Base-by-base conservation (phyloP, 345 rosid species). In the Lagerstroemia speciosa region DNA sequence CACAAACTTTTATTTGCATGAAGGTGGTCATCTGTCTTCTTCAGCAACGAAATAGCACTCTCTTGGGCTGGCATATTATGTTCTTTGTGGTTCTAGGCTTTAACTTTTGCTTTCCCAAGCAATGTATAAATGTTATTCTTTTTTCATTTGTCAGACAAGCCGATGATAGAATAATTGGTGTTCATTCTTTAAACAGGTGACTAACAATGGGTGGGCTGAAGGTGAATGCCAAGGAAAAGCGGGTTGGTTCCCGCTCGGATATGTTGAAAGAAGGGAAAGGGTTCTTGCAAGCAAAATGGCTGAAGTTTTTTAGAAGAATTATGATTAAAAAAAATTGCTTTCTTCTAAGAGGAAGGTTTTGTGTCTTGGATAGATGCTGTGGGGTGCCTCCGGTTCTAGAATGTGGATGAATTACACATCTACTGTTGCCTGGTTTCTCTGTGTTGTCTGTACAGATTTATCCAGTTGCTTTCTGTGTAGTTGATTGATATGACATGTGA, bases 211-310 rank as follows among this genome's bases (percentile, higher is more conserved):
- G 24, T 93, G 98, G 98, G 98, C 97, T 1, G 98, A 93, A 78
- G 98, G 98, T 57, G 98, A 93, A 80, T 87, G 98, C 79, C 87
- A 84, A 83, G 97, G 98, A 41, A 87, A 80, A 80, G 96, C 97
- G 22, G 97, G 96, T 73, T 91, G 94, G 98, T 93, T 93, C 77
- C 97, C 97, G 48, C 87, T 75, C 41, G 87, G 85, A 27, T 94
- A 86, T 57, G 69, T 91, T 6, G 93, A 89, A 74, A 88, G 91
- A 83, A 83, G 97, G 77, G 99, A 94, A 5, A 91, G 94, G 7
- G 88, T 93, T 53, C 89, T 89, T 10, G 97, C 97, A 1, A 86
- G 93, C 82, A 90, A 93, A 76, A 78, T 90, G 53, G 86, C 97
- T 1, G 96, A 91, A 83, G 89, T 94, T 64, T 94, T 94, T 78